phyloP scores from a whole-genome alignment of 208 protist genomes.

The Acanthamoeba sp. region DNA sequence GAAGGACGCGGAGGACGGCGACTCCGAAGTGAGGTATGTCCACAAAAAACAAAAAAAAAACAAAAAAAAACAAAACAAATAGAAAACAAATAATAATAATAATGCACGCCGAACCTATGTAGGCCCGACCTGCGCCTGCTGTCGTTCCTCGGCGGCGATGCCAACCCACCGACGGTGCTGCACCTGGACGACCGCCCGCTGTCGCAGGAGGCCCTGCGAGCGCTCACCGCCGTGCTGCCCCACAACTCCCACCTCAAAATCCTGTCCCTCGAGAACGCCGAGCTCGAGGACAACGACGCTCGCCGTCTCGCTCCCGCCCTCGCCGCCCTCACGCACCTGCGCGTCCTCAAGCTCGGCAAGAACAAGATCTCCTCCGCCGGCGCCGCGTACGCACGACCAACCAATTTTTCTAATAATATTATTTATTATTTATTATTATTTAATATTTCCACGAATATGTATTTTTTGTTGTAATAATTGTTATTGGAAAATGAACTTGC shows the following conservation, averaged over 20 bases:
- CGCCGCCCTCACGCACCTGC: not conserved
- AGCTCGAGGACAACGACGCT: constrained; percentile 11
- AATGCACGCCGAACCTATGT: too few species aligned
- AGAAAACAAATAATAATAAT: too few species aligned
- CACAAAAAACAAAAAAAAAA: too few species aligned
- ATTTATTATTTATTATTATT: too few species aligned
- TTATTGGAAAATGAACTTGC: not conserved
- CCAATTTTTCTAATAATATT: too few species aligned
- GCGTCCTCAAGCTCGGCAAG: constrained; percentile 43
- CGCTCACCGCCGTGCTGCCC: constrained; percentile 10
- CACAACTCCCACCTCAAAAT: not conserved
- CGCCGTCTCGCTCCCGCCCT: not conserved
- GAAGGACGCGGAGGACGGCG: not conserved
- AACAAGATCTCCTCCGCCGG: constrained; percentile 53
- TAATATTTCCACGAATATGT: too few species aligned
- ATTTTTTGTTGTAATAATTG: not conserved
- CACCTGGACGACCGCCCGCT: constrained; percentile 43
- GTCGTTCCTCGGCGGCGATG: constrained; percentile 12
- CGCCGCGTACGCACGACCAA: not conserved
- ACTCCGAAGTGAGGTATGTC: not conserved
- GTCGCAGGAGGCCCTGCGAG: constrained; percentile 13
- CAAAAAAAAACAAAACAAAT: too few species aligned
- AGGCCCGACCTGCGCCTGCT: constrained; percentile 51
- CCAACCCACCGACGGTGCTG: constrained; percentile 14
- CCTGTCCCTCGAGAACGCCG: constrained; percentile 30